Evolutionary conservation across 1,139 yeast species (phyloP), one percentile per base, ranked within the genome.

Genomic region (Pneumocystis sp.): DNA sequence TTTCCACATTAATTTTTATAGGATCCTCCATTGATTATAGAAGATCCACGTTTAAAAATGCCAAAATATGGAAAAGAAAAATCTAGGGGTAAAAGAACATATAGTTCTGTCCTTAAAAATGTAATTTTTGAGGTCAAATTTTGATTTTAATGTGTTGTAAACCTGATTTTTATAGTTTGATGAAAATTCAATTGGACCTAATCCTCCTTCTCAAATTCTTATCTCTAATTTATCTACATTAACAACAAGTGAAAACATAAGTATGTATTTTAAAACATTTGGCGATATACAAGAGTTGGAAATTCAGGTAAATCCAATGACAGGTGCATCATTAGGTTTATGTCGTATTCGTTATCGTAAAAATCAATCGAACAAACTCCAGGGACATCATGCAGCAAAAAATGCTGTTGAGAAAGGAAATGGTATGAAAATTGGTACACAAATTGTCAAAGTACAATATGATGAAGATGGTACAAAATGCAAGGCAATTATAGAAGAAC

Each of bases 281-380:
- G 96, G 96, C 1, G 81, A 81, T 15, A 74, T 85, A 1, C 75
- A 77, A 5, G 84, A 82, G 60, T 77, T 87, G 65, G 83, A 83
- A 68, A 80, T 85, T 67, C 78, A 85, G 29, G 82, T 81, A 68
- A 95, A 91, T 72, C 89, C 95, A 0, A 79, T 80, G 25, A 85
- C 87, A 64, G 96, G 91, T 1, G 87, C 86, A 31, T 93, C 96
- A 0, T 75, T 90, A 63, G 95, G 96, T 2, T 78, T 89, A 44
- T 87, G 87, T 61, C 77, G 84, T 29, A 79, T 89, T 65, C 79
- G 81, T 66, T 90, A 82, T 75, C 67, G 25, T 44, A 67, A 63
- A 66, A 66, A 44, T 77, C 77, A 64, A 12, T 63, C 56, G 10
- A 67, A 65, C 35, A 56, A 64, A 7, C 59, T 62, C 15, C 37